Evolutionary conservation across 2,329 filamentous ascomycete species (phyloP), one percentile per base, ranked within the genome.

Genomic region (Colletotrichum sp.): DNA sequence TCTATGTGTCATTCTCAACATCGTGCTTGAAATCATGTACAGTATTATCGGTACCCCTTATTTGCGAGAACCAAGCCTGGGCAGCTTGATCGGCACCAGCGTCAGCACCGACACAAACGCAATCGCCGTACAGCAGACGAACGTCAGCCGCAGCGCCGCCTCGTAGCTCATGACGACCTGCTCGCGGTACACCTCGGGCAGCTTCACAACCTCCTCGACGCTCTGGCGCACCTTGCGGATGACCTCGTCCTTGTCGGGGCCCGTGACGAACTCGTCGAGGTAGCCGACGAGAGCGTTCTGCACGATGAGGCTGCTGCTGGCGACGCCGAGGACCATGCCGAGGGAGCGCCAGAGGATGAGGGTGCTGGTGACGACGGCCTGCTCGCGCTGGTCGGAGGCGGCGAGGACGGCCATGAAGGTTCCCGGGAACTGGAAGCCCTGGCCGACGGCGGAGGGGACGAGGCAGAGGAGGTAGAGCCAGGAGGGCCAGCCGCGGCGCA

Each of bases 281-380:
- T 92, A 93, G 22, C 87, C 84, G 10, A 90, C 84, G 67, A 96
- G 85, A 1, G 91, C 88, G 79, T 95, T 95, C 84, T 96, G 94
- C 76, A 96, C 86, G 9, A 95, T 90, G 73, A 95, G 88, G 81
- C 93, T 94, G 78, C 92, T 94, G 68, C 89, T 86, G 1, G 94
- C 92, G 60, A 96, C 90, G n/a, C 94, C 94, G 80, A 96, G 88
- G 1, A 96, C 94, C 71, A 89, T 90, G 8, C 94, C 94, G 7
- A 96, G 84, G 74, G 91, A 92, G 70, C 94, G 89, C 91, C 93
- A 95, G 22, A 96, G 85, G 22, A 93, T 89, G 76, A 96, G 85
- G 0, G 94, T 95, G 69, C 90, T 92, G 2, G 93, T 94, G 15
- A 92, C 91, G 55, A 94, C 92, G 16, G 93, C 93, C 82, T 94